phyloP scores from a whole-genome alignment of 2,329 filamentous ascomycete species.

The Aspergillus pseudoviridinutans region DNA sequence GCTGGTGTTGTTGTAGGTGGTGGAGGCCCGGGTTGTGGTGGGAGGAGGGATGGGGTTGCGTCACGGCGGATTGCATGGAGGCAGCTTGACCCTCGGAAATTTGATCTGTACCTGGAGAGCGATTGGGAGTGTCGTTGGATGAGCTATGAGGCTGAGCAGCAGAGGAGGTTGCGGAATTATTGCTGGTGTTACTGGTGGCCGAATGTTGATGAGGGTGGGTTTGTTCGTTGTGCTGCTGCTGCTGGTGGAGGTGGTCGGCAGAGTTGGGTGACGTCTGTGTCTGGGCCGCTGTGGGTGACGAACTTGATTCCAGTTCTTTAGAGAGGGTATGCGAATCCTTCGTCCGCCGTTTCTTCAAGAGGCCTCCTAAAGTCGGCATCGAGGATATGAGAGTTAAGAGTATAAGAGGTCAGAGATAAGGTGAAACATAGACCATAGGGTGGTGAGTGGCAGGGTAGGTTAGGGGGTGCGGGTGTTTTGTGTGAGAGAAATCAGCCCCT shows the following conservation, averaged over 20 bases:
- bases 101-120: conserved; percentile 17
- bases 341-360: conserved; percentile 98
- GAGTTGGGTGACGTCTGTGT: conserved; percentile 57
- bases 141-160: conserved; percentile 17
- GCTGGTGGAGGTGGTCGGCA: conserved; percentile 20
- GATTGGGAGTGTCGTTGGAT: conserved; percentile 10
- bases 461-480: background rate
- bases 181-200: conserved; percentile 26
- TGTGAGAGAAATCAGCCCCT: conserved; percentile 4
- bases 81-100: conserved; percentile 23
- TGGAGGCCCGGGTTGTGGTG: conserved; percentile 32
- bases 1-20: conserved; percentile 24
- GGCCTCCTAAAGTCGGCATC: conserved; percentile 88
- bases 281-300: conserved; percentile 59
- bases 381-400: conserved; percentile 24
- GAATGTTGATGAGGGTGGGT: conserved; percentile 27
- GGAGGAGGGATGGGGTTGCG: conserved; percentile 30
- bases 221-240: conserved; percentile 20
- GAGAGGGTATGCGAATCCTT: conserved; percentile 67
- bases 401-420: conserved; percentile 10
- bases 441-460: conserved; percentile 23
- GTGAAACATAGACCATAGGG: conserved; percentile 18
- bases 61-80: conserved; percentile 36
- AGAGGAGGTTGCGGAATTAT: conserved; percentile 8
- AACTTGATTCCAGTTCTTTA: conserved; percentile 62